Evolutionary conservation across 2,329 filamentous ascomycete species (phyloP).

Genomic region (Nemania sp.): DNA sequence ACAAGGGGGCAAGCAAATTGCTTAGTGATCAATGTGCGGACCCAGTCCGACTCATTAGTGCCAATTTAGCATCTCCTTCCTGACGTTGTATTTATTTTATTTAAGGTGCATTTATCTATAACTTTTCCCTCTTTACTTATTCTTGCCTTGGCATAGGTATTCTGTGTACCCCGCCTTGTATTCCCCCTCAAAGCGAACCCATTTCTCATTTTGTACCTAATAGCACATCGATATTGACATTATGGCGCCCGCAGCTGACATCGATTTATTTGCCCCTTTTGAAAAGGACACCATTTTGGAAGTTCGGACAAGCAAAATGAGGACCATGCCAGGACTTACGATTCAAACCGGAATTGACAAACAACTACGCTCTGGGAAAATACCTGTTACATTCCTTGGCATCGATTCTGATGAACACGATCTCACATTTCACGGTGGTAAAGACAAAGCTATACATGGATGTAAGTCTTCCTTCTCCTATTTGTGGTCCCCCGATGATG

Average conservation of each 20-base stretch:
- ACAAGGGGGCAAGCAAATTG: conserved; percentile 12
- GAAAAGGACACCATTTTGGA: conserved; percentile 65
- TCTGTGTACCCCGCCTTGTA: background rate
- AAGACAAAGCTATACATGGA: conserved; percentile 72
- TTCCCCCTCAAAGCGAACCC: background rate
- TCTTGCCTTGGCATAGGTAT: background rate
- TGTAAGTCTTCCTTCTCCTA: conserved; percentile 55
- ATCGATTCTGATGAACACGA: conserved; percentile 72
- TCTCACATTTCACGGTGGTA: conserved; percentile 69
- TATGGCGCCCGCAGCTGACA: conserved; percentile 45
- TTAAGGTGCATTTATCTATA: conserved; percentile 9
- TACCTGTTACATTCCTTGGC: conserved; percentile 62
- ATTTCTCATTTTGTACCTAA: background rate
- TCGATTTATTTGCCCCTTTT: conserved; percentile 54
- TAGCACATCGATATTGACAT: conserved; percentile 8
- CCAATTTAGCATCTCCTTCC: conserved; percentile 21
- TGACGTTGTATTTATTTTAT: conserved; percentile 12
- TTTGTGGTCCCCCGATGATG: background rate
- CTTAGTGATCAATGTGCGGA: conserved; percentile 29
- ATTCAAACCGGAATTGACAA: conserved; percentile 71
- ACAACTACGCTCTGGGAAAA: conserved; percentile 55
- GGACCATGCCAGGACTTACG: conserved; percentile 63
- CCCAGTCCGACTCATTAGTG: conserved; percentile 21
- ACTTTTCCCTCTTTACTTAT: conserved; percentile 9
- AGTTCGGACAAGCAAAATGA: conserved; percentile 68